Conservation (phyloP, 768 basidiomycete genomes). For the Trametes coccinea region DNA sequence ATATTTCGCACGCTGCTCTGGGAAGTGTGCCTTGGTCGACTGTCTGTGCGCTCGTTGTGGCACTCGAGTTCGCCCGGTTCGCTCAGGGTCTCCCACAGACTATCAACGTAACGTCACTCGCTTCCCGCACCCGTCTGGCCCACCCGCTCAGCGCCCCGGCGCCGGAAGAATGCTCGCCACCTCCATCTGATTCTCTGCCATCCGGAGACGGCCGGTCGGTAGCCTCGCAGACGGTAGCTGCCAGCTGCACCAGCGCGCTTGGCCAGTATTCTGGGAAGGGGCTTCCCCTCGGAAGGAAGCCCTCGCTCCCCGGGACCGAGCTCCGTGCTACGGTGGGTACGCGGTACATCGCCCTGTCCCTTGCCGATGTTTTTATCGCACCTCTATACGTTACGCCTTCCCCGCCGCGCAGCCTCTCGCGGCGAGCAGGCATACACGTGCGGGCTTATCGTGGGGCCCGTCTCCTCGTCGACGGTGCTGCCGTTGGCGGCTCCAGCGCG, state of each 20-base stretch:
- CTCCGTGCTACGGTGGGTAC: slow-evolving; percentile 9
- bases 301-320: slow-evolving; percentile 18
- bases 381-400: slow-evolving; percentile 10
- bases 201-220: slow-evolving; percentile 11
- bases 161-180: slow-evolving; percentile 1
- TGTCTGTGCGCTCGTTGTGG: background rate
- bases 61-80: slow-evolving; percentile 1
- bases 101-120: background rate
- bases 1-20: background rate
- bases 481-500: background rate
- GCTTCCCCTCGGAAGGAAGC: slow-evolving; percentile 4
- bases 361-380: slow-evolving; percentile 6
- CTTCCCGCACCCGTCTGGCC: background rate
- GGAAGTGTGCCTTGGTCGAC: background rate
- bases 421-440: slow-evolving; percentile 15
- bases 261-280: slow-evolving; percentile 12
- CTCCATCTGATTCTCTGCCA: slow-evolving; percentile 7
- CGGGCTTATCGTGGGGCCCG: slow-evolving; percentile 18
- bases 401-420: background rate
- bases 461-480: slow-evolving; percentile 2
- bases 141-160: slow-evolving; percentile 5
- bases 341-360: background rate
- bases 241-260: background rate
- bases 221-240: slow-evolving; percentile 6
- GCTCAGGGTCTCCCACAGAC: background rate